Evolutionary conservation across 352 stramenopile species (phyloP), one percentile per base, ranked within the genome.

Genomic region (Elongisporangium undulatum): DNA sequence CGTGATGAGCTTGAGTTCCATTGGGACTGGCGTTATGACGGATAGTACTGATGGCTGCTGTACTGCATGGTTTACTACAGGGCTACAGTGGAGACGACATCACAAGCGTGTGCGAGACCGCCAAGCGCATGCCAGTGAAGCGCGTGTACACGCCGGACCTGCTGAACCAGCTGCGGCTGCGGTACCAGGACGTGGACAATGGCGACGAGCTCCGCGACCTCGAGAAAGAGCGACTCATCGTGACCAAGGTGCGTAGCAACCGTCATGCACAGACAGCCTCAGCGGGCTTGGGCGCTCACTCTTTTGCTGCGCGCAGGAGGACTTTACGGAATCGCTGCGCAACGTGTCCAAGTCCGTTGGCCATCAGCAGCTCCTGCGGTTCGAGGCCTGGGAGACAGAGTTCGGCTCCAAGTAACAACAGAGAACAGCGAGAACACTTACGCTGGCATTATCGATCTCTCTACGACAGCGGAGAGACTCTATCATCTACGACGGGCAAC

Each of bases 311-410:
- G n/a, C n/a, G 34, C 38, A 75, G 68, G 64, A 57, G 5, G 65
- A 75, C 53, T 93, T 94, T 66, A 59, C 86, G 34, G 79, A 72
- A 26, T 84, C 85, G 15, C 68, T 92, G 1, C 69, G 71, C 53
- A 94, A 94, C 26, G 85, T 94, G 26, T 92, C 76, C 53, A 92
- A 92, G 75, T 94, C 85, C 2, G 85, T 94, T 2, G 78, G 83
- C 0, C 75, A 75, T 45, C 76, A 93, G 38, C 82, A 94, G 62
- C 70, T 94, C 41, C 73, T 82, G 57, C 77, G 81, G 2, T 94
- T 93, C 23, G 63, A 75, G 29, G 74, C 87, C 58, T 94, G 83
- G 82, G 80, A 93, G 58, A 60, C 86, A 53, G 81, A 92, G 59
- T 93, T 94, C 61, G 85, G 85, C 29, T 94, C 83, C 52, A 94